These are phyloP conservation scores for Tardiomyces blankii DNA, from an alignment of 1,139 yeast genomes.

Conservation along the genomic window DNA sequence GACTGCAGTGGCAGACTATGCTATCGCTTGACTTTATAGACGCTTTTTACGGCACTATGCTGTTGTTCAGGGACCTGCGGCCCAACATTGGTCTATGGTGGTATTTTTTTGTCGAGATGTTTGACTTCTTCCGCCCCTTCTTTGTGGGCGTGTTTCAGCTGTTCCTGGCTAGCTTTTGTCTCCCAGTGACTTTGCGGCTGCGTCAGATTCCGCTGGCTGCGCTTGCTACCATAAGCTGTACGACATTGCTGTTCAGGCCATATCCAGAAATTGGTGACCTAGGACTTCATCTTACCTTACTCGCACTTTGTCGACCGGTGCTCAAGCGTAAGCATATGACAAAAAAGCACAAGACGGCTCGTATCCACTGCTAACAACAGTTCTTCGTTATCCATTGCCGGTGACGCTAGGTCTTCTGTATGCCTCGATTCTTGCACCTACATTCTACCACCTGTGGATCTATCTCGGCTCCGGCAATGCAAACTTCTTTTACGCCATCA, in stretches of 20 bases:
- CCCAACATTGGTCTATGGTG: constrained; percentile 97
- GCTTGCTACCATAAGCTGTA: constrained; percentile 47
- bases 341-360: too few relatives aligned
- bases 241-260: constrained; percentile 66
- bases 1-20: constrained; percentile 32
- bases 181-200: constrained; percentile 70
- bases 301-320: constrained; percentile 44
- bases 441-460: constrained; percentile 91
- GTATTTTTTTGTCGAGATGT: constrained; percentile 95
- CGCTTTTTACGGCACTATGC: constrained; percentile 50
- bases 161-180: constrained; percentile 52
- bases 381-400: constrained; percentile 34
- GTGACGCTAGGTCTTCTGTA: constrained; percentile 37
- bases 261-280: constrained; percentile 86
- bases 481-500: constrained; percentile 90
- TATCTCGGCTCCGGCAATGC: constrained; percentile 91
- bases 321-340: constrained; percentile 16
- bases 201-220: constrained; percentile 47
- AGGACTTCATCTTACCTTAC: constrained; percentile 52
- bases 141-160: constrained; percentile 77
- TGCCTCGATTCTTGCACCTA: constrained; percentile 59
- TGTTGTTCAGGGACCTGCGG: constrained; percentile 54
- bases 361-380: constrained; percentile 15
- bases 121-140: constrained; percentile 77
- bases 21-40: constrained; percentile 43